These are phyloP conservation scores for Inonotus obliquus DNA, from an alignment of 1,284 basidiomycete genomes.

Conservation along the genomic window DNA sequence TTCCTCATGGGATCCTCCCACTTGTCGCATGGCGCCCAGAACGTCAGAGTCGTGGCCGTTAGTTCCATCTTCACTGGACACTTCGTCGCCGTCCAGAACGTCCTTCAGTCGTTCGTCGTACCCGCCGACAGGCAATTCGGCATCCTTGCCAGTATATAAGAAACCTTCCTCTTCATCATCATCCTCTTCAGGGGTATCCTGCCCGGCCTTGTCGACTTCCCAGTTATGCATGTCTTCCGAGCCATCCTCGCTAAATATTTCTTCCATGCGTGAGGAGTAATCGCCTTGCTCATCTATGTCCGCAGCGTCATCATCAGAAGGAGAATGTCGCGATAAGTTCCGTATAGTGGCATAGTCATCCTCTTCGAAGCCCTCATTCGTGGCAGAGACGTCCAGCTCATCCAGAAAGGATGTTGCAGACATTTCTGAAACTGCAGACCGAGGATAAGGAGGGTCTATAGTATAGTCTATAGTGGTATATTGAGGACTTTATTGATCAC, in stretches of 20 bases:
- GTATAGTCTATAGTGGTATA: too few species aligned
- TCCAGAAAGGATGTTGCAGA: background rate
- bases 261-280: constrained; percentile 70
- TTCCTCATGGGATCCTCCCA: constrained; percentile 6
- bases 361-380: background rate
- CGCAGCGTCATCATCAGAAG: constrained; percentile 28
- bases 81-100: constrained; percentile 61
- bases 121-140: constrained; percentile 33
- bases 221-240: constrained; percentile 24
- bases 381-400: background rate
- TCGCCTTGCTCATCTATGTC: constrained; percentile 29
- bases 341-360: constrained; percentile 15
- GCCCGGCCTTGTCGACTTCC: constrained; percentile 10
- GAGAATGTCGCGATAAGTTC: background rate
- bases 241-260: constrained; percentile 55
- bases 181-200: constrained; percentile 34
- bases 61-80: constrained; percentile 42
- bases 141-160: constrained; percentile 67
- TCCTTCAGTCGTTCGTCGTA: constrained; percentile 69
- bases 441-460: too few species aligned
- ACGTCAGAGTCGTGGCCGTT: constrained; percentile 41
- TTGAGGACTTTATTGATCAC: background rate
- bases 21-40: constrained; percentile 32
- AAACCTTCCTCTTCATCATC: constrained; percentile 61
- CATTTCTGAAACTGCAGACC: background rate